Conservation (phyloP, 2,329 filamentous ascomycete genomes). For the Arthrinium phaeospermum region DNA sequence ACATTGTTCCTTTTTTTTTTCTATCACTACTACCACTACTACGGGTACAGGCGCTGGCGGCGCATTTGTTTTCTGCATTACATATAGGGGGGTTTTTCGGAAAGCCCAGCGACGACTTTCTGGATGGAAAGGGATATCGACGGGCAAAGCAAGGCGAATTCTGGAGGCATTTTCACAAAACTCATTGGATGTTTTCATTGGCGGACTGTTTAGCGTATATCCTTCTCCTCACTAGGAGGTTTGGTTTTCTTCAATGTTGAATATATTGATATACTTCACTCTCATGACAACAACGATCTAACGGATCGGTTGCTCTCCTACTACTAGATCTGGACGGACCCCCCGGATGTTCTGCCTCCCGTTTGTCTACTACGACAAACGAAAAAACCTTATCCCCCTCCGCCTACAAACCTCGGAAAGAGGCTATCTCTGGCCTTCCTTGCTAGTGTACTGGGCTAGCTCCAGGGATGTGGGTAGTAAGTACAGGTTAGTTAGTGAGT, state of each 20-base stretch:
- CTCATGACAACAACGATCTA: neutral
- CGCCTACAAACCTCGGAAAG: neutral
- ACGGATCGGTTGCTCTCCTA: neutral
- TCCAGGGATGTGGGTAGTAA: neutral
- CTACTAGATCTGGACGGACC: neutral
- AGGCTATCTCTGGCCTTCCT: neutral
- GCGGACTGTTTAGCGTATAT: neutral
- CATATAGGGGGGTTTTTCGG: neutral
- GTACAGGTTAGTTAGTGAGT: neutral
- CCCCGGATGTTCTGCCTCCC: neutral
- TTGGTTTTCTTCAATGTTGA: neutral
- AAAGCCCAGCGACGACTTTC: conserved; percentile 3
- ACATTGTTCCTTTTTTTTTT: neutral
- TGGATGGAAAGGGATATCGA: conserved; percentile 10
- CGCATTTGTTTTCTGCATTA: conserved; percentile 13
- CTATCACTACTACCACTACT: neutral
- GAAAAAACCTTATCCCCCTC: neutral
- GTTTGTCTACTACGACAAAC: neutral
- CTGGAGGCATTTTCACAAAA: conserved; percentile 18
- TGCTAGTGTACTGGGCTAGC: neutral
- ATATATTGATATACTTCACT: neutral
- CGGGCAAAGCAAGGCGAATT: conserved; percentile 16
- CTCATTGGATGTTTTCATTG: conserved; percentile 9
- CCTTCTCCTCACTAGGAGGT: neutral
- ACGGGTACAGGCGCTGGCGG: conserved; percentile 15